Conservation (phyloP, 306 rosid species). For the Fragaria nilgerrensis region DNA sequence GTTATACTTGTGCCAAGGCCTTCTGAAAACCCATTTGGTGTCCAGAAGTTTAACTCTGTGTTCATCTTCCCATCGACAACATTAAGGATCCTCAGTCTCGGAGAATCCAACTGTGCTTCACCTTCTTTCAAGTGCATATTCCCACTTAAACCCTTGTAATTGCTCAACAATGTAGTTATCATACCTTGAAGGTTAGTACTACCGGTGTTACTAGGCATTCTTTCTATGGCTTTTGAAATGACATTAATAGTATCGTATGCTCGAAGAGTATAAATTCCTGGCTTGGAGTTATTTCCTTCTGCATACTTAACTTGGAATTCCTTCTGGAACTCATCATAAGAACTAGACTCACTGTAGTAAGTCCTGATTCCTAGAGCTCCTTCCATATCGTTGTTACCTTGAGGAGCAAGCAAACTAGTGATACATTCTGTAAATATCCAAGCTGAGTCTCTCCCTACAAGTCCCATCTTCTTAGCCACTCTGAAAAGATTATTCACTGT, state of each 20-base stretch:
- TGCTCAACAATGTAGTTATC: too few species aligned
- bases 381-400: constrained; percentile 43
- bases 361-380: constrained; percentile 29
- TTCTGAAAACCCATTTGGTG: constrained; percentile 37
- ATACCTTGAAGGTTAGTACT: too few species aligned
- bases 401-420: constrained; percentile 46
- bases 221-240: too few species aligned
- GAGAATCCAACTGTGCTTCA: constrained; percentile 27
- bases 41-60: constrained; percentile 59
- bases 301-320: too few species aligned
- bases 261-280: too few species aligned
- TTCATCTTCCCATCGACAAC: constrained; percentile 39
- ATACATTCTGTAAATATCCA: constrained; percentile 66
- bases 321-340: too few species aligned
- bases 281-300: too few species aligned
- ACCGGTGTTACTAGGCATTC: too few species aligned
- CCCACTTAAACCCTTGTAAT: too few species aligned
- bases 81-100: constrained; percentile 50
- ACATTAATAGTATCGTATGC: too few species aligned
- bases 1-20: neutral
- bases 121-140: constrained; percentile 28
- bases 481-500: constrained; percentile 47
- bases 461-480: constrained; percentile 51
- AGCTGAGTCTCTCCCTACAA: constrained; percentile 43
- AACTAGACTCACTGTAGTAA: too few species aligned